phyloP scores from a whole-genome alignment of 2,329 filamentous ascomycete genomes.

The Fusarium acutatum region DNA sequence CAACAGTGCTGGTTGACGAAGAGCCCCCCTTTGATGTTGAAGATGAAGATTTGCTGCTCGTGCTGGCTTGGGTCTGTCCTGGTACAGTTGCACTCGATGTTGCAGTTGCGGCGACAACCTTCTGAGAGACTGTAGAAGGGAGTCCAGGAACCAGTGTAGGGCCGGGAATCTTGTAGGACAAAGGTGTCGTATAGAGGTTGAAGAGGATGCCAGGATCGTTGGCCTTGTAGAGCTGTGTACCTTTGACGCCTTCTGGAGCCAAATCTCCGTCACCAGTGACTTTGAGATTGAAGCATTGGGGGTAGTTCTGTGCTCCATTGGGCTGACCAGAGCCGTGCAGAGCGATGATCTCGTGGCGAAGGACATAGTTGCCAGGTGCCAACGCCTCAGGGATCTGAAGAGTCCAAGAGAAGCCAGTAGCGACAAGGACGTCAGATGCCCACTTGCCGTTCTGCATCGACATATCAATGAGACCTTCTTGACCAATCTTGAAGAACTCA shows the following conservation, averaged over 20 bases:
- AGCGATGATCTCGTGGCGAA: conserved; percentile 63
- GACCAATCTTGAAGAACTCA: conserved; percentile 71
- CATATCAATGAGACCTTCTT: conserved; percentile 60
- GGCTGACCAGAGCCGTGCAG: conserved; percentile 53
- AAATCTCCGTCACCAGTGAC: conserved; percentile 53
- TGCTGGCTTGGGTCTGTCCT: background rate
- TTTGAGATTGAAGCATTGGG: conserved; percentile 59
- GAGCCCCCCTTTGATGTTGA: background rate
- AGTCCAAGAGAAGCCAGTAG: conserved; percentile 46
- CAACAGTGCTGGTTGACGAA: background rate
- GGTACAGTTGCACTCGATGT: conserved; percentile 35
- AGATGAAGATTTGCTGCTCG: background rate
- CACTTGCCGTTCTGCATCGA: conserved; percentile 51
- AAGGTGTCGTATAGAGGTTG: conserved; percentile 43
- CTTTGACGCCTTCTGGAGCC: conserved; percentile 44
- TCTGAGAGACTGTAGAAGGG: conserved; percentile 26
- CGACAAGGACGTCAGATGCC: conserved; percentile 53
- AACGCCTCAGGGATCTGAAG: conserved; percentile 46
- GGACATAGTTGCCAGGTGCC: conserved; percentile 54
- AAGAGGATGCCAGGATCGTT: conserved; percentile 46
- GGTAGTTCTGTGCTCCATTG: conserved; percentile 61
- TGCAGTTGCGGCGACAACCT: background rate
- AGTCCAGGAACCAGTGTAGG: conserved; percentile 38
- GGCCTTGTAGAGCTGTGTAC: conserved; percentile 42
- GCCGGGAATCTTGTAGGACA: conserved; percentile 41